Conservation (phyloP, 208 protist genomes). For the Willaertia magna region DNA sequence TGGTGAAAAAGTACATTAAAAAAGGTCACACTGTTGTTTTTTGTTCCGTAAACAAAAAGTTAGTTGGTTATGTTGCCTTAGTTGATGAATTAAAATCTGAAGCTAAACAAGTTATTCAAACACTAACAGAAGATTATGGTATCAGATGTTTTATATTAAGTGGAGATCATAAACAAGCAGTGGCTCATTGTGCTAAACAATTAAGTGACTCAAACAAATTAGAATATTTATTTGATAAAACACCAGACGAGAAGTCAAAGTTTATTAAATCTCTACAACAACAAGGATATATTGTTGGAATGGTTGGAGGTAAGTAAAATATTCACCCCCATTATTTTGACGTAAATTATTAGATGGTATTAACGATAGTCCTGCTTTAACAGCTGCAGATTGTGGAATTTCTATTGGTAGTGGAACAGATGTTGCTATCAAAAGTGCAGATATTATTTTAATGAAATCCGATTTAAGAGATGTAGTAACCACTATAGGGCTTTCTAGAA, state of each 20-base stretch:
- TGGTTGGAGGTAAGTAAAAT: background rate
- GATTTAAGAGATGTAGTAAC: slow-evolving; percentile 38
- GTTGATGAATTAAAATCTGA: background rate
- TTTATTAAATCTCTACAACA: slow-evolving; percentile 57
- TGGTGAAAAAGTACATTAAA: background rate
- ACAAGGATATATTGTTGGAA: background rate
- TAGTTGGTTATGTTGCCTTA: background rate
- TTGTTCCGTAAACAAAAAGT: background rate
- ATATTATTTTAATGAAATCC: slow-evolving; percentile 50
- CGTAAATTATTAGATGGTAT: slow-evolving; percentile 43
- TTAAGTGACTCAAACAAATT: background rate
- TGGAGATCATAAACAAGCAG: background rate
- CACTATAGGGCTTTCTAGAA: slow-evolving; percentile 44
- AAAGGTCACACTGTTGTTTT: background rate
- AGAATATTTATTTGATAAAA: slow-evolving; percentile 35
- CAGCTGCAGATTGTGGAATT: slow-evolving; percentile 61
- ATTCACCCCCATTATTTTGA: background rate
- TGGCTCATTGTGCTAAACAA: background rate
- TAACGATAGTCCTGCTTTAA: slow-evolving; percentile 58
- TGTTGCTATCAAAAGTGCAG: slow-evolving; percentile 59
- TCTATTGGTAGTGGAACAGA: slow-evolving; percentile 64
- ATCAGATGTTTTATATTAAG: background rate
- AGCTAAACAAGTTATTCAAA: background rate
- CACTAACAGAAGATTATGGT: background rate
- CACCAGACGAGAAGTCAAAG: slow-evolving; percentile 58